These are phyloP conservation scores for Aspergillus indologenus DNA, from an alignment of 495 filamentous ascomycete genomes.

Conservation along the genomic window DNA sequence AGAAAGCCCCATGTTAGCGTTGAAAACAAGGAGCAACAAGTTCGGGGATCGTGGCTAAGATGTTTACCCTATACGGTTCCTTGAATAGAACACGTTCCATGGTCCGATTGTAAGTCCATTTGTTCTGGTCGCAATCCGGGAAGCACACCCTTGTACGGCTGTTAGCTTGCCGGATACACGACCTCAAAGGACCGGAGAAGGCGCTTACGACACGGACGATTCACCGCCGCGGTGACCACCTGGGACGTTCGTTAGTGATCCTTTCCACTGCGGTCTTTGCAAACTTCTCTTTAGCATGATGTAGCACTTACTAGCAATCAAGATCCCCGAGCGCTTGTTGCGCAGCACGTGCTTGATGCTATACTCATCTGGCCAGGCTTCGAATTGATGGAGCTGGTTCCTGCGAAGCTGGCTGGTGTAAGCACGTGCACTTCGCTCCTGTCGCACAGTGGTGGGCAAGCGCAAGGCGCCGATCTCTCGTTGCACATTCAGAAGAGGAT, in stretches of 20 bases:
- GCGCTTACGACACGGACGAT: slow-evolving; percentile 37
- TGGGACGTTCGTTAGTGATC: slow-evolving; percentile 19
- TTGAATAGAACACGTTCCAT: slow-evolving; percentile 39
- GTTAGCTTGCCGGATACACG: slow-evolving; percentile 9
- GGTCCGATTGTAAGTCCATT: slow-evolving; percentile 36
- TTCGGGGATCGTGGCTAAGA: neutral
- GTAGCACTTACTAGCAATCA: slow-evolving; percentile 35
- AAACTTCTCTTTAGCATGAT: neutral
- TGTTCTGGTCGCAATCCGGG: slow-evolving; percentile 32
- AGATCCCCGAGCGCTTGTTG: slow-evolving; percentile 32
- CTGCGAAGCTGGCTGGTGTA: slow-evolving; percentile 36
- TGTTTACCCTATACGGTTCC: slow-evolving; percentile 34
- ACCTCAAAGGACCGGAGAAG: slow-evolving; percentile 5
- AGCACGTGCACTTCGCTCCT: slow-evolving; percentile 26
- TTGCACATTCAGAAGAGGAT: slow-evolving; percentile 27
- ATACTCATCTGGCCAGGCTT: slow-evolving; percentile 31
- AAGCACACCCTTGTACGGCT: slow-evolving; percentile 32
- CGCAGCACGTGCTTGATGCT: slow-evolving; percentile 37
- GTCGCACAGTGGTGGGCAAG: slow-evolving; percentile 16
- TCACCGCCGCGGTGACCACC: slow-evolving; percentile 32
- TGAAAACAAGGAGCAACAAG: neutral
- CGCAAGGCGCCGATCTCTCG: slow-evolving; percentile 27
- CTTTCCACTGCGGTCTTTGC: neutral
- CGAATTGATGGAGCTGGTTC: slow-evolving; percentile 33
- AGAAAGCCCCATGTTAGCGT: slow-evolving; percentile 8